Conservation (phyloP, 441 rosid species). For the Jatropha multifida region DNA sequence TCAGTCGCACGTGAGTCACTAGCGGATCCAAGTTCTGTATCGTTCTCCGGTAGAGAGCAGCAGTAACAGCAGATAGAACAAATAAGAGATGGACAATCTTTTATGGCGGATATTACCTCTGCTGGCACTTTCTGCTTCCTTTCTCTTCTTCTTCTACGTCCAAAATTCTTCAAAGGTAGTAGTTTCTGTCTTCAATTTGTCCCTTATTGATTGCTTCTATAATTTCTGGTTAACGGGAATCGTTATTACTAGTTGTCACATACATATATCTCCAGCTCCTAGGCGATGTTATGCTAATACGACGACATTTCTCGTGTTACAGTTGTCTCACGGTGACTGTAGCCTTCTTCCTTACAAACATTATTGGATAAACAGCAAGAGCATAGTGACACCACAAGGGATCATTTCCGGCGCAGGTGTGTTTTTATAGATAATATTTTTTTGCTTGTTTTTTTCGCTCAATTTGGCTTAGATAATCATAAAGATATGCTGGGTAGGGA, state of each 20-base stretch:
- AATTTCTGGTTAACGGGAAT: not conserved
- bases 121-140: conserved; percentile 49
- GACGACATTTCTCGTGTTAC: not conserved
- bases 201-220: not conserved
- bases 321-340: conserved; percentile 43
- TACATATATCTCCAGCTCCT: not conserved
- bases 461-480: not conserved
- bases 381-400: conserved; percentile 67
- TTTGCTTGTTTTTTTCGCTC: not conserved
- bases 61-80: not conserved
- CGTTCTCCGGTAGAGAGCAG: too few species aligned
- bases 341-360: conserved; percentile 69
- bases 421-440: not conserved
- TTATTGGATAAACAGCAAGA: conserved; percentile 75
- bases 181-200: not conserved
- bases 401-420: conserved; percentile 83
- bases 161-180: conserved; percentile 47
- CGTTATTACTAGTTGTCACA: not conserved
- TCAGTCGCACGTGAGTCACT: too few species aligned
- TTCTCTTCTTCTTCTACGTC: conserved; percentile 36
- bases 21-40: too few species aligned
- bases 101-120: conserved; percentile 59
- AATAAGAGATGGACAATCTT: conserved; percentile 40
- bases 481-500: not conserved
- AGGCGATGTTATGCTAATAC: not conserved